phyloP scores from a whole-genome alignment of 768 basidiomycete genomes.

The Trametes cinnabarina region DNA sequence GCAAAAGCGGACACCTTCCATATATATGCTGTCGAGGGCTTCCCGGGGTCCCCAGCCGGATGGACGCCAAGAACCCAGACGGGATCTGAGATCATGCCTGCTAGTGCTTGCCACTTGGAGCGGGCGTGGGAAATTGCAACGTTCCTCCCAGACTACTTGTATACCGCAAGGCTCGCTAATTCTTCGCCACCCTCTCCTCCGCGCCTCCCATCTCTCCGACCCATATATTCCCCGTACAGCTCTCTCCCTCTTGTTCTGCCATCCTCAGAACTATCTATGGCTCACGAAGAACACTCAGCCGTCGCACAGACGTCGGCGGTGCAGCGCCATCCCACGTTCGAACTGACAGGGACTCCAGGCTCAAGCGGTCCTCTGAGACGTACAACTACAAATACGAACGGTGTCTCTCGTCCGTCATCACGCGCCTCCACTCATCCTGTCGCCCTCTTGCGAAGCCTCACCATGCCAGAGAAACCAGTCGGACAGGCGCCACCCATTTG shows the following conservation, averaged over 20 bases:
- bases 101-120: no score
- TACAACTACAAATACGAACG: conserved; percentile 14
- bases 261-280: background rate
- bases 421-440: conserved; percentile 3
- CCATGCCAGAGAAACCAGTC: conserved; percentile 27
- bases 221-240: background rate
- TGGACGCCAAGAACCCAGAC: no score
- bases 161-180: background rate
- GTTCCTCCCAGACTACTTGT: no score
- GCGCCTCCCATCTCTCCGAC: background rate
- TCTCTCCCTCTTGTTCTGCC: background rate
- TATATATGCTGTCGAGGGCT: no score
- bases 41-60: no score
- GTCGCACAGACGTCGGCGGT: conserved; percentile 12
- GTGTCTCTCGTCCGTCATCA: background rate
- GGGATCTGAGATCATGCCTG: no score
- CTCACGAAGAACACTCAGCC: conserved; percentile 7
- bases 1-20: no score
- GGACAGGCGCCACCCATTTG: conserved; percentile 45
- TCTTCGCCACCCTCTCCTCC: background rate
- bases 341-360: background rate
- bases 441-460: conserved; percentile 2
- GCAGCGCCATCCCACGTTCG: conserved; percentile 6
- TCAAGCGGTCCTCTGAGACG: background rate
- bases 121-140: no score